These are phyloP conservation scores for Radiomyces spectabilis DNA, from an alignment of 192 early-diverging fungal genomes.

Conservation along the genomic window DNA sequence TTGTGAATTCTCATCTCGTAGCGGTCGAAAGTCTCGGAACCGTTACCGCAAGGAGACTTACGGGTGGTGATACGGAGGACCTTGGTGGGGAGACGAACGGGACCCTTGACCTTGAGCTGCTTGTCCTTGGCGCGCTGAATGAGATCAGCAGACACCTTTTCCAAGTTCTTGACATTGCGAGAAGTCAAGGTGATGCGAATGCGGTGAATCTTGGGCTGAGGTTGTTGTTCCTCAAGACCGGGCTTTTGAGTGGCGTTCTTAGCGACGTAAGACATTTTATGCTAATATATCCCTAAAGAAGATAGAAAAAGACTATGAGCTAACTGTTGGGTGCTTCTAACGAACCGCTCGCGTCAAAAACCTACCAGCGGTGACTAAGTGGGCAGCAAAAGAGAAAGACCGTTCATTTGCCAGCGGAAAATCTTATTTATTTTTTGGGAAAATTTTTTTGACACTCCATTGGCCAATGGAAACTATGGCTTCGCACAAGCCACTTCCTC, in stretches of 20 bases:
- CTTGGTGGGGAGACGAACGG: constrained; percentile 99
- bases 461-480: too few relatives aligned
- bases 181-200: constrained; percentile 99
- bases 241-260: constrained; percentile 3
- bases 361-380: constrained; percentile 7
- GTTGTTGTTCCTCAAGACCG: constrained; percentile 6
- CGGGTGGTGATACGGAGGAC: constrained; percentile 96
- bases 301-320: too few relatives aligned
- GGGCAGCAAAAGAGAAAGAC: too few relatives aligned
- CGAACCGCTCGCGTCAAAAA: too few relatives aligned
- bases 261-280: constrained; percentile 8
- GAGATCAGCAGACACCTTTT: constrained; percentile 97
- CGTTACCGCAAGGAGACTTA: constrained; percentile 99
- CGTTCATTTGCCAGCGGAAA: too few relatives aligned
- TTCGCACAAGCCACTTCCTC: too few relatives aligned
- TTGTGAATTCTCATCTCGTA: constrained; percentile 99
- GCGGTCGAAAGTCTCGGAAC: constrained; percentile 99
- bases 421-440: too few relatives aligned
- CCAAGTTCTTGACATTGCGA: constrained; percentile 98
- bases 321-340: too few relatives aligned
- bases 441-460: too few relatives aligned
- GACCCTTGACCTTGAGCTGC: constrained; percentile 96
- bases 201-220: constrained; percentile 98
- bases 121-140: constrained; percentile 99
- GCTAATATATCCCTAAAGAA: too few relatives aligned